Conservation (phyloP, 2,329 filamentous ascomycete genomes). For the Calycina herbarum region DNA sequence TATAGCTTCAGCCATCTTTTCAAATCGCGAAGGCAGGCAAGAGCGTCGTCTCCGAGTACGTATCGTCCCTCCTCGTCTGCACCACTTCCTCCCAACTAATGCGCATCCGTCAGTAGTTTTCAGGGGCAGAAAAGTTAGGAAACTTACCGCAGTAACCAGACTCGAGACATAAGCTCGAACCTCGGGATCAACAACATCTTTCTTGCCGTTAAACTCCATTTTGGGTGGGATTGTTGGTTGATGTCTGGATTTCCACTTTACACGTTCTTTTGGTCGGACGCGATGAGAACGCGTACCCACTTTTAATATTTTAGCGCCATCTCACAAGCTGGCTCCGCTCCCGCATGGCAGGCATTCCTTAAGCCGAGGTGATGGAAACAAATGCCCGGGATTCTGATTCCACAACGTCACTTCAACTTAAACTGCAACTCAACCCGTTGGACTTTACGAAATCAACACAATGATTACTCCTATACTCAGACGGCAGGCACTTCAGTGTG, state of each 20-base stretch:
- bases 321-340: conserved; percentile 8
- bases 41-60: conserved; percentile 86
- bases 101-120: conserved; percentile 28
- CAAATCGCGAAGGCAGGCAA: conserved; percentile 88
- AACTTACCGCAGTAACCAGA: conserved; percentile 74
- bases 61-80: conserved; percentile 80
- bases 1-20: conserved; percentile 94
- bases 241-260: conserved; percentile 21
- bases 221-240: conserved; percentile 20
- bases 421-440: background rate
- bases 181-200: conserved; percentile 79
- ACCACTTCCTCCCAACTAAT: conserved; percentile 80
- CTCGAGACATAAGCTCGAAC: conserved; percentile 92
- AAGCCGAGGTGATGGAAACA: conserved; percentile 21
- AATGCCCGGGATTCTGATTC: background rate
- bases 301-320: conserved; percentile 11
- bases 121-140: conserved; percentile 14
- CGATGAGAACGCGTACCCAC: conserved; percentile 23
- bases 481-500: conserved; percentile 28
- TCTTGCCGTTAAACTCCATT: conserved; percentile 57
- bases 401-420: conserved; percentile 10
- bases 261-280: conserved; percentile 16
- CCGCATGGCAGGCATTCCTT: background rate
- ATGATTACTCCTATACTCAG: conserved; percentile 34
- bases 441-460: conserved; percentile 18